Evolutionary conservation across 345 rosid species (phyloP), one percentile per base, ranked within the genome.

Genomic region (Salix udensis): DNA sequence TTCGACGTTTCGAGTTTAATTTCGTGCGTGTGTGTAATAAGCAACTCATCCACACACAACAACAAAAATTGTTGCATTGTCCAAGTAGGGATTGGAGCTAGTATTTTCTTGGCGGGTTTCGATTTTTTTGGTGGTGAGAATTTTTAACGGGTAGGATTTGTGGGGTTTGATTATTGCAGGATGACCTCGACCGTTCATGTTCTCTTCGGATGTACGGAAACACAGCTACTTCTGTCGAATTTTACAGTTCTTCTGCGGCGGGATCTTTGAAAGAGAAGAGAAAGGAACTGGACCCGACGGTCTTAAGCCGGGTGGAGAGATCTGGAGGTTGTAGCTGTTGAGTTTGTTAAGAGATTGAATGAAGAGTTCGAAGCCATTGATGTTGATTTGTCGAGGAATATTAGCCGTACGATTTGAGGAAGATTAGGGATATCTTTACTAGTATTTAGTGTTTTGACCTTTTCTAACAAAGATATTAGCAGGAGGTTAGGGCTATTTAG

Each of bases 331-430:
- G 42, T 42, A 21, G 19, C 1, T 71, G 46, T 16, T 2, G 81
- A 70, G 67, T 61, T 74, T 46, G 26, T 24, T 31, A 67, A 68
- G 65, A 52, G 73, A 68, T 31, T 36, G 61, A 46, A 36, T 7
- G 67, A 55, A 66, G 65, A 58, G 37, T 39, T 16, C 42, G 70
- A 67, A 31, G 76, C 76, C 30, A 67, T 79, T 26, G 74, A 65
- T 60, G 76, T 10, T 44, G 61, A 65, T 19, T 68, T 44, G 40
- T 40, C 34, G 48, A 68, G 24, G 65, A 48, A 58, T 42, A 0
- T 16, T 65, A 76, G 81, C 84, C 85, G 85, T 73, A 68, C 71
- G 85, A 80, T 84, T 36, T 60, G 69, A 73, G 75, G 61, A 48
- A 40, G 68, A 52, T 34, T 65, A 28, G 23, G 40, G 66, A 65